These are phyloP conservation scores for Gastrolobium villosum DNA, from an alignment of 306 rosid genomes.

Conservation along the genomic window DNA sequence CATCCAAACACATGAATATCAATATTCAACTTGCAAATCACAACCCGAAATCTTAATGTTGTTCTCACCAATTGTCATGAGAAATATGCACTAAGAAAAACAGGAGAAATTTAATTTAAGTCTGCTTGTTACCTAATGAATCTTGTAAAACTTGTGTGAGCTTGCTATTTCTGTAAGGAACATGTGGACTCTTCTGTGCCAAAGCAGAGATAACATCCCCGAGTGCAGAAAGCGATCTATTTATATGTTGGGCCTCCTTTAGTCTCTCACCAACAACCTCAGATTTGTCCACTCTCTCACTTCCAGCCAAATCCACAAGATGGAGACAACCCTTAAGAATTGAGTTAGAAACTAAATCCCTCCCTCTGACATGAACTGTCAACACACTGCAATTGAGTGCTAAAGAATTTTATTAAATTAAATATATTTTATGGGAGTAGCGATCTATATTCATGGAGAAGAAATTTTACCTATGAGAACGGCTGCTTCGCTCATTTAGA, in stretches of 20 bases:
- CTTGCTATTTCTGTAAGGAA: slow-evolving; percentile 97
- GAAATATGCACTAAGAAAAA: not conserved
- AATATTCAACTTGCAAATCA: slow-evolving; percentile 17
- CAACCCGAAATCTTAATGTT: not conserved
- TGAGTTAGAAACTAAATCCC: slow-evolving; percentile 75
- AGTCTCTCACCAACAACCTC: slow-evolving; percentile 98
- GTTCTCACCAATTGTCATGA: not conserved
- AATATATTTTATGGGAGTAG: slow-evolving; percentile 15
- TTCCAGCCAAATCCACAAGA: slow-evolving; percentile 98
- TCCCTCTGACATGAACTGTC: slow-evolving; percentile 92
- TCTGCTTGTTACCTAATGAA: slow-evolving; percentile 75
- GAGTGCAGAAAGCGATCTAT: slow-evolving; percentile 95
- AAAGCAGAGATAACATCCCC: slow-evolving; percentile 97
- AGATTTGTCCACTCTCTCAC: slow-evolving; percentile 96
- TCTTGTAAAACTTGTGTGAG: slow-evolving; percentile 97
- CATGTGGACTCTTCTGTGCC: slow-evolving; percentile 92
- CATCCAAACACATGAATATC: slow-evolving; percentile 1
- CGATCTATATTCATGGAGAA: slow-evolving; percentile 21
- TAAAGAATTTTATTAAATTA: slow-evolving; percentile 26
- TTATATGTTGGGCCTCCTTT: slow-evolving; percentile 96
- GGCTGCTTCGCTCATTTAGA: slow-evolving; percentile 94
- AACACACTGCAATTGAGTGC: slow-evolving; percentile 72
- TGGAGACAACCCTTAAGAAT: slow-evolving; percentile 91
- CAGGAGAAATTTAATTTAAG: not conserved
- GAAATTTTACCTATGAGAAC: slow-evolving; percentile 84